Base-by-base conservation (phyloP, 2,329 filamentous ascomycete species). In the Trichoderma sp. region DNA sequence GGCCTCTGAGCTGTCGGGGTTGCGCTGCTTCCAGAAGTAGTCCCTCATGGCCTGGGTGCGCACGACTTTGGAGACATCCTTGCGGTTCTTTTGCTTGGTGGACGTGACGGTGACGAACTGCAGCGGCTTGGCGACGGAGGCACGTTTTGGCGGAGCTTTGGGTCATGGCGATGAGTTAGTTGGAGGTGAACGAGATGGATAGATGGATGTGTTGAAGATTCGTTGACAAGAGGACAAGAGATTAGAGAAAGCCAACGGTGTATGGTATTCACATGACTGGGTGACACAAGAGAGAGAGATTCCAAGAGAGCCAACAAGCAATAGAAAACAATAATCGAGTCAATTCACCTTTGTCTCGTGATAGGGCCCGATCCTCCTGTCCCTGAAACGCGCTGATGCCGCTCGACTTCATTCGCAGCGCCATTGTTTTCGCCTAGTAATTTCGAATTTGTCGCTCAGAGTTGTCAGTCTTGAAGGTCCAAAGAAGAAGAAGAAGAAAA, bases 1-100 rank as follows among this genome's bases (percentile, higher is more conserved):
- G 11, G 37, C 28, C 0, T 63, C 56, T 5, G 30, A 28, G 18
- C 18, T 61, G 0, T 54, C 66, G 5, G 26, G 58, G 26, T 61
- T 60, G 3, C 46, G 51, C 26, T 24, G 58, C 18, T 68, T 68
- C 66, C 66, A 68, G 26, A 68, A 61, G 39, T 68, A 63, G 26
- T 63, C 46, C 4, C 24, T 49, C 66, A 68, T 68, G 32, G 58
- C 66, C 18, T 68, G 66, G 32, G 56, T 61, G 66, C 66, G 66
- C 13, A 68, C 56, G n/a, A 59, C 32, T 1, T 34, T 68, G 24
- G 66, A 68, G 30, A 63, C 37, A 18, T 32, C 24, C n/a, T 63
- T 68, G 49, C 34, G 30, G 24, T 32, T 24, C 16, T 54, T 64
- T n/a, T 39, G 34, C n/a, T 46, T 61, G 37, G 66, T 34, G 13